phyloP scores from a whole-genome alignment of 192 early-diverging fungal genomes.

The Umbelopsis ramanniana region DNA sequence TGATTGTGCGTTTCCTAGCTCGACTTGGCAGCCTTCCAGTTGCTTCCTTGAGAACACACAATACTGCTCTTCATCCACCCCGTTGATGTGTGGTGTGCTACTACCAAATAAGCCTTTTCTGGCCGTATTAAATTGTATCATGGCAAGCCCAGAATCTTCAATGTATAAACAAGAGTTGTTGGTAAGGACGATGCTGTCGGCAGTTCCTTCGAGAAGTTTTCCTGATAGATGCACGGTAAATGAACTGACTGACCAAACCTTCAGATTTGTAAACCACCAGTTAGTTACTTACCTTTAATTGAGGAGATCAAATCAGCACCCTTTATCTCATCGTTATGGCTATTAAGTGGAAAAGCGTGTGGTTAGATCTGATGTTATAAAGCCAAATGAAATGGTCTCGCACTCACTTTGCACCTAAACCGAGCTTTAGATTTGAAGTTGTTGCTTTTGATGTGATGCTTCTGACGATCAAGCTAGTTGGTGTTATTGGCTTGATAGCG shows the following conservation, averaged over 20 bases:
- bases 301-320: neutral
- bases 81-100: neutral
- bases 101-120: conserved; percentile 14
- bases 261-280: no score
- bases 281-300: conserved; percentile 23
- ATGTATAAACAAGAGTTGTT: neutral
- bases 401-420: conserved; percentile 29
- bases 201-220: conserved; percentile 1
- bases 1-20: conserved; percentile 5
- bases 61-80: conserved; percentile 10
- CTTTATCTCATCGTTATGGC: conserved; percentile 28
- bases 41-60: conserved; percentile 20
- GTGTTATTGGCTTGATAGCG: neutral
- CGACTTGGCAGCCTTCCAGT: conserved; percentile 7
- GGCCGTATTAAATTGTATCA: conserved; percentile 6
- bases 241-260: neutral
- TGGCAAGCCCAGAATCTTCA: neutral
- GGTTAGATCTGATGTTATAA: neutral
- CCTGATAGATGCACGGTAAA: neutral
- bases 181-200: neutral
- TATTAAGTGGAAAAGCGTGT: neutral
- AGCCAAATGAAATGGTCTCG: no score
- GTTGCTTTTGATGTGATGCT: conserved; percentile 10
- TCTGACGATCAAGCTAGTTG: conserved; percentile 5
- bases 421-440: conserved; percentile 27